Evolutionary conservation across 352 stramenopile genomes (phyloP), one percentile per base, ranked within the genome.

Genomic region (Globisporangium emineosum): DNA sequence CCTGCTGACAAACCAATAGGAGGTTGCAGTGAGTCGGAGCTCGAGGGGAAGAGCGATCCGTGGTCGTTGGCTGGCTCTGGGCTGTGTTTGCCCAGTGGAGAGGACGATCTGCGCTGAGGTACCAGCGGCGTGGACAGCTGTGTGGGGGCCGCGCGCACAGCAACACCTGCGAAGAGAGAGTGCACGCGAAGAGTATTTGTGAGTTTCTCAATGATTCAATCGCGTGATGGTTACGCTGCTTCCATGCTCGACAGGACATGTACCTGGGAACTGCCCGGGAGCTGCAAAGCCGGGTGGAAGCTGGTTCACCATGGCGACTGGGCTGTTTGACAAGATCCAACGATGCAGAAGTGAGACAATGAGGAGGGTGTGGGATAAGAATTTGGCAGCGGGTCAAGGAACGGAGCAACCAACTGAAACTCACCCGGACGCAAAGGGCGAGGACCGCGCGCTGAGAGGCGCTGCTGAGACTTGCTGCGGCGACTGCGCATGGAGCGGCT

Each of bases 51-150:
- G 45, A 21, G 23, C 5, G 30, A 56, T 33, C 10, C 40, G 32
- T 59, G 29, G 70, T 59, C 3, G 33, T 54, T 3, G 9, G 55
- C 47, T 29, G 67, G 30, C 29, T 76, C 56, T 8, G 63, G 62
- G 21, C 42, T 65, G 17, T 57, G 50, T 47, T 45, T 67, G 37
- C 45, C 47, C 15, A 47, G 57, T n/a, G 73, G 68, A 43, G 66
- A 51, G 12, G 76, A 75, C 21, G 70, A 47, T 25, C 78, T 68
- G 9, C 77, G 77, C 40, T 75, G 64, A 0, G 73, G 66, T 8
- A 87, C 78, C 2, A 90, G 60, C 6, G 81, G 81, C 21, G 81
- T 90, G 3, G 81, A 77, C 33, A 90, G 60, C 57, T 90, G 81
- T 43, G 79, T 88, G 30, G 77, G 78, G 5, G 74, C 69, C 32